Conservation (phyloP, 2,329 filamentous ascomycete genomes). For the Nemania sp. region DNA sequence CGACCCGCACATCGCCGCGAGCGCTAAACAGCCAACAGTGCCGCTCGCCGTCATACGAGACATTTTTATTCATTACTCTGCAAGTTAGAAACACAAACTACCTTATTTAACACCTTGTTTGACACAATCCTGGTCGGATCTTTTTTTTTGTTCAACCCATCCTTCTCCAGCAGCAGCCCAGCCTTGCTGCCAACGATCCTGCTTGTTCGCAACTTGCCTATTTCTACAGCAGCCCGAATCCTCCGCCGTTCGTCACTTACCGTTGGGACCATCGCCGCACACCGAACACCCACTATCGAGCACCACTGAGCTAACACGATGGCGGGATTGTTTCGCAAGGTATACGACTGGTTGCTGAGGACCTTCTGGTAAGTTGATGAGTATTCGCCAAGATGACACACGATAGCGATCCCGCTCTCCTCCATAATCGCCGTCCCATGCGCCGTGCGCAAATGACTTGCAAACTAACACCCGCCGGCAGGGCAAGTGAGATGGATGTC, state of each 20-base stretch:
- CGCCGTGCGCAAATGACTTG: conserved; percentile 18
- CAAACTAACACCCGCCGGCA: conserved; percentile 55
- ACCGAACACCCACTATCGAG: conserved; percentile 13
- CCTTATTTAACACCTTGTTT: conserved; percentile 56
- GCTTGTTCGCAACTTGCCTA: conserved; percentile 46
- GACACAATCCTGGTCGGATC: conserved; percentile 48
- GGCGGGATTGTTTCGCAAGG: conserved; percentile 90
- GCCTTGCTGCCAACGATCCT: conserved; percentile 45
- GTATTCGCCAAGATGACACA: conserved; percentile 43
- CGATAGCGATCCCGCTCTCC: conserved; percentile 45
- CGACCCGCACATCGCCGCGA: conserved; percentile 49
- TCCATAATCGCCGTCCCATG: conserved; percentile 44
- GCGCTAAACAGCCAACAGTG: conserved; percentile 49
- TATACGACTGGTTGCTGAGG: conserved; percentile 98
- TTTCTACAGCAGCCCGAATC: conserved; percentile 28
- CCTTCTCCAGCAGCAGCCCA: conserved; percentile 41
- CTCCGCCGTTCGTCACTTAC: conserved; percentile 8
- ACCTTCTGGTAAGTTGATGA: conserved; percentile 85
- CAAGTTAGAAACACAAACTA: conserved; percentile 53
- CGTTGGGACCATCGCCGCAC: conserved; percentile 22
- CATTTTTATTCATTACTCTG: conserved; percentile 54
- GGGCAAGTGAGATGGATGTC: conserved; percentile 99
- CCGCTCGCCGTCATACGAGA: conserved; percentile 56
- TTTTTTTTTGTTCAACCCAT: conserved; percentile 45
- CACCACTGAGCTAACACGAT: conserved; percentile 63